phyloP scores from a whole-genome alignment of 768 basidiomycete genomes.

The Naganishia randhawae region DNA sequence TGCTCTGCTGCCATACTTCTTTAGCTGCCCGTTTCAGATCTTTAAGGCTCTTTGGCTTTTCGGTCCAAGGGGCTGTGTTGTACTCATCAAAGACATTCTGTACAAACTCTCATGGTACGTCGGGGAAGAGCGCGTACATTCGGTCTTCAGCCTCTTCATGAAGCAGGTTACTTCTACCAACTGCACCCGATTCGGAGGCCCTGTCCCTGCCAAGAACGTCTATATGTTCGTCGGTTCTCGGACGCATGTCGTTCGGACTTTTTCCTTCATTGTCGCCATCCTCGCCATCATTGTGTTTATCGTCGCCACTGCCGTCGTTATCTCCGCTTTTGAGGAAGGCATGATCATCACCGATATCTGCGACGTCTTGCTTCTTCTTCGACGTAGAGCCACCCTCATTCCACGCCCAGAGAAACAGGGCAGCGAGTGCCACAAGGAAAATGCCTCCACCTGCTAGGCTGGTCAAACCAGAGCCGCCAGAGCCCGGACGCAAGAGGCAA shows the following conservation, averaged over 20 bases:
- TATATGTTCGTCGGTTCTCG: no score
- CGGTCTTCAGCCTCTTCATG: neutral
- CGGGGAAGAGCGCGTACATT: neutral
- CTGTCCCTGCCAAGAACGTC: no score
- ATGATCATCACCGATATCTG: neutral
- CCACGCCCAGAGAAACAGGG: neutral
- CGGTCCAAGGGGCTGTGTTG: neutral
- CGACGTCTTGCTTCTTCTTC: neutral
- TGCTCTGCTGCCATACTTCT: neutral
- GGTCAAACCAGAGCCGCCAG: neutral
- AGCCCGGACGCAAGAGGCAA: neutral
- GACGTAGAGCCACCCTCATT: neutral
- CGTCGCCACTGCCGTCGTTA: neutral
- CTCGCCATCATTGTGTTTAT: neutral
- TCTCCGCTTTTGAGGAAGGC: neutral
- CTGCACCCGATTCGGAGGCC: neutral
- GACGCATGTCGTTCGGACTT: no score
- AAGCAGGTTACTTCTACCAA: neutral
- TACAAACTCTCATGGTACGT: neutral
- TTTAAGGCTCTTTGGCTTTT: neutral
- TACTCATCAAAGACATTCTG: neutral
- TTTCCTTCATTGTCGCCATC: neutral
- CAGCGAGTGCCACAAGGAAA: neutral
- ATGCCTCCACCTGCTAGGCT: neutral
- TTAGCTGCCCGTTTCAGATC: neutral